Base-by-base conservation (phyloP, 306 rosid genomes). In the Medicago ruthenica region DNA sequence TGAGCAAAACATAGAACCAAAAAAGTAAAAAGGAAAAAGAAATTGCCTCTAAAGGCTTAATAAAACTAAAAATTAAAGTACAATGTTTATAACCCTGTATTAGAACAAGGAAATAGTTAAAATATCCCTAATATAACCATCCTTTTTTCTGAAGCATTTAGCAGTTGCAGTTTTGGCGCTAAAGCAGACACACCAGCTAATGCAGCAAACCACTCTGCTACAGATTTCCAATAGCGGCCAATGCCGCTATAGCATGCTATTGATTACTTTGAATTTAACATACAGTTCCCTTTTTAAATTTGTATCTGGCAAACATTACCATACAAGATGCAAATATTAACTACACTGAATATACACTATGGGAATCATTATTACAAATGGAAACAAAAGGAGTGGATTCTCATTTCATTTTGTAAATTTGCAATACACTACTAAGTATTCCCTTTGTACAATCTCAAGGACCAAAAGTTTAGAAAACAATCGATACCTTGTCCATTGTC, bases 401-500 rank as follows among this genome's bases (percentile, higher is more conserved):
- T 66, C 51, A 70, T n/a, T 61, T 66, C 42, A 70, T n/a, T 61
- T 37, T 41, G 42, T 41, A 68, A 53, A 67, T 13, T 61, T 34
- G 62, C 37, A 76, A 75, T 39, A 57, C 41, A 27, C 48, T 70
- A 50, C 41, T 21, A 37, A 57, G 34, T 72, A 66, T 54, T 70
- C 44, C 67, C 71, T 65, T 57, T 27, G 17, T 72, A 31, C 50
- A 76, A 66, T 58, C 63, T 65, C 55, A 60, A 80, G 20, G 31
- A 67, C 36, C 39, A 78, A 65, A 81, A 64, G 7, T 47, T 41
- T 72, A 75, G 48, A 50, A 85, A 84, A 54, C 58, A 54, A 79
- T 79, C 27, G 70, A 84, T 92, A 96, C 99, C 99, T 96, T 96
- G 99, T 76, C 99, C 99, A 70, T 88, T 92, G 92, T 96, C 99